A percentile compares a stretch with the other conserved stretches of the same genome.
Evolutionary conservation across 371 early-diverging fungal species (phyloP).

Genomic region (Mucor mucedo): DNA sequence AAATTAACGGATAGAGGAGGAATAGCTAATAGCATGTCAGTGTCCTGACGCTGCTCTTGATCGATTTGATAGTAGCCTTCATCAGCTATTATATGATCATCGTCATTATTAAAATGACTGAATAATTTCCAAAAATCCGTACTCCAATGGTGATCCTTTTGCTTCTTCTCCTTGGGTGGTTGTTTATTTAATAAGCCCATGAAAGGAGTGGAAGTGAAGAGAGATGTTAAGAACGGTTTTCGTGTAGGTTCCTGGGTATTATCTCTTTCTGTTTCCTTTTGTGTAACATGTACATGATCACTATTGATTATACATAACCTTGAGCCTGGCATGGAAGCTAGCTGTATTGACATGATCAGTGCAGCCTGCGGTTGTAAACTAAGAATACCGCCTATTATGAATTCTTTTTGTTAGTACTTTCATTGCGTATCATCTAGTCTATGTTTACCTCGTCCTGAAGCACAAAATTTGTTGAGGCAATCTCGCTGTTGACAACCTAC

Average conservation of each 20-base stretch:
- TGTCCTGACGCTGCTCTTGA: slow-evolving; percentile 14
- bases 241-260: not conserved
- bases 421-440: not conserved
- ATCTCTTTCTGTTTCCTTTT: not conserved
- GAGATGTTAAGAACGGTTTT: slow-evolving; percentile 44
- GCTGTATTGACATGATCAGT: slow-evolving; percentile 51
- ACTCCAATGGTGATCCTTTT: slow-evolving; percentile 16
- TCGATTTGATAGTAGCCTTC: slow-evolving; percentile 37
- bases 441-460: slow-evolving; percentile 40
- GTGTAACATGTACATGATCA: not conserved
- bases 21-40: slow-evolving; percentile 35
- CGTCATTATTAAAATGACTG: slow-evolving; percentile 12
- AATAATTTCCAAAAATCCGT: slow-evolving; percentile 29
- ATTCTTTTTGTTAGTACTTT: too few species aligned
- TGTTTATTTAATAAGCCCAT: slow-evolving; percentile 18
- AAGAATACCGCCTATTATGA: slow-evolving; percentile 36
- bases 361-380: slow-evolving; percentile 53
- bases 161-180: not conserved
- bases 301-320: slow-evolving; percentile 28
- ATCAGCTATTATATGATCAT: not conserved
- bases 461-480: slow-evolving; percentile 53
- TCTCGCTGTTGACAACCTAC: slow-evolving; percentile 43
- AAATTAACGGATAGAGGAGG: slow-evolving; percentile 31
- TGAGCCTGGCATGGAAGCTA: slow-evolving; percentile 44
- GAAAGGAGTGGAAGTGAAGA: slow-evolving; percentile 38